Conservation (phyloP, 768 basidiomycete genomes). For the Lentinus brumalis region DNA sequence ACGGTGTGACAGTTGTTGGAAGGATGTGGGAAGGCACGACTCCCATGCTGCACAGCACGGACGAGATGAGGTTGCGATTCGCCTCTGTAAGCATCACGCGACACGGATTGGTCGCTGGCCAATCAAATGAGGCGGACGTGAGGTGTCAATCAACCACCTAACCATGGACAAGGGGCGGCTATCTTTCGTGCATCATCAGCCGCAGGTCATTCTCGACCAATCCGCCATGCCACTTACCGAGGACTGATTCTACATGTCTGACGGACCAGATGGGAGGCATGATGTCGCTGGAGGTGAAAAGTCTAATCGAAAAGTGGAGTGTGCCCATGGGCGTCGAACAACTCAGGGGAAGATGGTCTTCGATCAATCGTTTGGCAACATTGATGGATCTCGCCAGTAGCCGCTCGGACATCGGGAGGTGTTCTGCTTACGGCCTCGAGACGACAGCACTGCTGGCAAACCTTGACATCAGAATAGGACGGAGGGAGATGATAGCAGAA, state of each 20-base stretch:
- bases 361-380: background rate
- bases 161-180: no score
- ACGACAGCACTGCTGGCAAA: no score
- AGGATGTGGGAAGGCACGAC: background rate
- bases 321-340: background rate
- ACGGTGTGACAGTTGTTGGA: background rate
- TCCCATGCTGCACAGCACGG: no score
- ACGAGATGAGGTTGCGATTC: no score
- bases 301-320: background rate
- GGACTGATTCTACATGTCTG: background rate
- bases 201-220: no score
- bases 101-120: background rate
- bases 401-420: background rate
- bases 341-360: background rate
- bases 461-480: no score
- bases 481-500: no score
- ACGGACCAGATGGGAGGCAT: background rate
- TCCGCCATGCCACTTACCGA: background rate
- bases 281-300: background rate
- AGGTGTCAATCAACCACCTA: no score
- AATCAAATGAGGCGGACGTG: no score
- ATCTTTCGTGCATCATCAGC: no score
- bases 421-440: no score
- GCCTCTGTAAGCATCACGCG: constrained; percentile 1
- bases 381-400: background rate